Base-by-base conservation (phyloP, 176 grass and related monocot genomes). In the Melocanna baccifera region DNA sequence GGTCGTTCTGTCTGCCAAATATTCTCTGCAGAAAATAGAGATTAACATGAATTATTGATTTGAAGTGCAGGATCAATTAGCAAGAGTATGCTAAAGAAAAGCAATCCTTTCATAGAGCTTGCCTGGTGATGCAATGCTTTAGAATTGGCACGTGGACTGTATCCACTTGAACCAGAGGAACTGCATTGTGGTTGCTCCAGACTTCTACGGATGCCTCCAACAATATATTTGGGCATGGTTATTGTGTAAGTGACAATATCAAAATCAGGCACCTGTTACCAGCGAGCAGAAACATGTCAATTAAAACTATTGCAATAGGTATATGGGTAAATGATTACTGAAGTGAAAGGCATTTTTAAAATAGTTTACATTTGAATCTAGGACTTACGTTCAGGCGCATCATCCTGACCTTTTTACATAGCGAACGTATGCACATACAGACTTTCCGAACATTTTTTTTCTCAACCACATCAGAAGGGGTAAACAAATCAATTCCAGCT, bases 171-270 rank as follows among this genome's bases (percentile, higher is more conserved):
- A 68, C 67, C 79, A 23, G 92, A 91, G 81, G 85, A 89, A 87
- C 78, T 94, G 69, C 76, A 88, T 32, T 88, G 83, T 73, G 95
- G 85, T 82, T 92, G 88, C 78, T 94, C 92, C 82, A 94, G 67
- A 62, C 47, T 91, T 93, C 84, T 89, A 76, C 92, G 12, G 65
- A 94, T 94, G 62, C 88, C 95, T 79, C 92, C 92, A 56, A 97
- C 95, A 65, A 97, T 61, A 86, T 94, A 92, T 43, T 86, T 97
- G 28, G 95, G 90, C 95, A 97, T 97, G 81, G 88, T 77, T 92
- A 94, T 91, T 80, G 95, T 93, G 37, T 89, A 89, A 79, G 88
- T 97, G 39, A 97, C 95, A 19, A 94, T 51, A 84, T 97, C 92
- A 89, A 97, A 97, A 82, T 97, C 92, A 81, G 95, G 95, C 47